phyloP scores from a whole-genome alignment of 2,329 filamentous ascomycete species.

The Fusarium dlaminii region DNA sequence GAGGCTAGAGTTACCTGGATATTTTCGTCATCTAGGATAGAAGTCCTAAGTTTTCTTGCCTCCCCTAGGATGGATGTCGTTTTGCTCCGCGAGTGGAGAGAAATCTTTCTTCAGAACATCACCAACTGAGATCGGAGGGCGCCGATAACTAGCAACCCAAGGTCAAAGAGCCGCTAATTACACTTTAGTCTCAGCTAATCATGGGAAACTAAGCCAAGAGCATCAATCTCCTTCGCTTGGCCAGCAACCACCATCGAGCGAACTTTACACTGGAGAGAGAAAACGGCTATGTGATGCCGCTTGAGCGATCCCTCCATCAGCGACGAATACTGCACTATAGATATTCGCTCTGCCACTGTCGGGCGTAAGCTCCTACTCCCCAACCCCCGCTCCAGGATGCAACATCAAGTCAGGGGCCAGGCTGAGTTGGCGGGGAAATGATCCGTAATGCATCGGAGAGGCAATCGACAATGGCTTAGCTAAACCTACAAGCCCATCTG shows the following conservation, averaged over 20 bases:
- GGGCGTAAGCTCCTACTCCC: slow-evolving; percentile 19
- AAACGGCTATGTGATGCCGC: slow-evolving; percentile 6
- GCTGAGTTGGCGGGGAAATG: slow-evolving; percentile 27
- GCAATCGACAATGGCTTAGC: slow-evolving; percentile 7
- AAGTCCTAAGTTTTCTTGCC: neutral
- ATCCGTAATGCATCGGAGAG: slow-evolving; percentile 32
- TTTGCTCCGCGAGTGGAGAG: slow-evolving; percentile 4
- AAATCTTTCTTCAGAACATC: neutral
- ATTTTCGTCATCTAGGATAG: neutral
- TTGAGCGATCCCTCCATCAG: slow-evolving; percentile 15
- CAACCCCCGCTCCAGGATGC: slow-evolving; percentile 34
- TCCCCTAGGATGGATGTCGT: neutral
- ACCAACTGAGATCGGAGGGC: slow-evolving; percentile 21
- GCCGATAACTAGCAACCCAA: slow-evolving; percentile 11
- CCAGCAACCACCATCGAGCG: neutral
- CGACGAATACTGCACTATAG: neutral
- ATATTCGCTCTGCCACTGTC: neutral
- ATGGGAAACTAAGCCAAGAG: slow-evolving; percentile 11
- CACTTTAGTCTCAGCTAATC: neutral
- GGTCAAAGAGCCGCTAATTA: slow-evolving; percentile 4
- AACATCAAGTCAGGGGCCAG: slow-evolving; percentile 13
- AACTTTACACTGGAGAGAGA: neutral
- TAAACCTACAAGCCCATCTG: neutral
- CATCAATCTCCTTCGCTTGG: neutral
- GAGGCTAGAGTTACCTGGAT: neutral